Evolutionary conservation across 2,329 filamentous ascomycete genomes (phyloP).

Genomic region (Paecilomyces fulvus): DNA sequence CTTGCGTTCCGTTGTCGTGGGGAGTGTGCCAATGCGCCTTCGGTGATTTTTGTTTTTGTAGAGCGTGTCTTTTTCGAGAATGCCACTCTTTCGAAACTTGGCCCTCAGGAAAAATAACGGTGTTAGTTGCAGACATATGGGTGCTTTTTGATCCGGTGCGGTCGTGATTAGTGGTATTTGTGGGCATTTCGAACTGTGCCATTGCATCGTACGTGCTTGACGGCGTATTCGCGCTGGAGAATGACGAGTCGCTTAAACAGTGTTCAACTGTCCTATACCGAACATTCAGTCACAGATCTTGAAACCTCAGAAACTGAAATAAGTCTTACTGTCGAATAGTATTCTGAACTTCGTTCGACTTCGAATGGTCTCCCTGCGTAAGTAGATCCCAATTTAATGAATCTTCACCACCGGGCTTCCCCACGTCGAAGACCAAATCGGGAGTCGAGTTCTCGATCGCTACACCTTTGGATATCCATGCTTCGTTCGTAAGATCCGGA

Average conservation of each 20-base stretch:
- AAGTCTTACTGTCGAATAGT: neutral
- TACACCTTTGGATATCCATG: neutral
- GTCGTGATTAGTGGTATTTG: too few relatives aligned
- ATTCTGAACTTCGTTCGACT: neutral
- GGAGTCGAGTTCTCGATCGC: neutral
- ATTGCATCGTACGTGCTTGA: too few relatives aligned
- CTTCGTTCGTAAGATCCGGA: neutral
- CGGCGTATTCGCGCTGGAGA: neutral
- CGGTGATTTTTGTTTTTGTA: too few relatives aligned
- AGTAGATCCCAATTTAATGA: neutral
- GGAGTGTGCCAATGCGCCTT: too few relatives aligned
- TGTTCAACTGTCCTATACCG: neutral
- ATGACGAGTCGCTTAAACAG: neutral
- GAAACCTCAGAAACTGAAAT: too few relatives aligned
- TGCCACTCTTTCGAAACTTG: too few relatives aligned
- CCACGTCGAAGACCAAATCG: neutral
- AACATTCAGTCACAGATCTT: neutral
- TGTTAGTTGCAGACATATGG: too few relatives aligned
- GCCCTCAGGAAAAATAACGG: too few relatives aligned
- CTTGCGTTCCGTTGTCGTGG: too few relatives aligned
- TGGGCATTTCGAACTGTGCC: too few relatives aligned
- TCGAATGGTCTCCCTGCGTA: neutral
- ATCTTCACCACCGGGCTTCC: neutral
- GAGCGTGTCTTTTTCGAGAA: too few relatives aligned
- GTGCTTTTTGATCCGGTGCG: too few relatives aligned